Evolutionary conservation across 768 basidiomycete species (phyloP).

Genomic region (Leccinum fibrillosum): DNA sequence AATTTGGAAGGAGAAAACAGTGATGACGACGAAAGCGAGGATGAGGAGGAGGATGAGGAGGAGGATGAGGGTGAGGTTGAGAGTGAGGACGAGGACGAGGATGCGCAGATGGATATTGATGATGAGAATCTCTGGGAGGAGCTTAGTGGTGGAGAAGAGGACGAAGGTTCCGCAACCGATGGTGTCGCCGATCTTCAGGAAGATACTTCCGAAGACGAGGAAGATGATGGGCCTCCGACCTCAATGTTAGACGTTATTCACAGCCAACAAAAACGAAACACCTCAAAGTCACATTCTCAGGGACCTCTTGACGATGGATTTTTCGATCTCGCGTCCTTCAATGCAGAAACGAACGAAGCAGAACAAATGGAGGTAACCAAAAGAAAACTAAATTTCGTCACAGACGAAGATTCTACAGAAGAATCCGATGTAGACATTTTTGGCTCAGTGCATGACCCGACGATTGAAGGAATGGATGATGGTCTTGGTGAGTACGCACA

Average conservation of each 20-base stretch:
- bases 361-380: slow-evolving; percentile 62
- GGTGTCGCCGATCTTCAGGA: slow-evolving; percentile 35
- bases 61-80: slow-evolving; percentile 18
- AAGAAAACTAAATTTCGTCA: slow-evolving; percentile 56
- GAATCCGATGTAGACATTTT: slow-evolving; percentile 67
- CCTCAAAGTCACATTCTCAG: slow-evolving; percentile 17
- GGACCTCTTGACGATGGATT: slow-evolving; percentile 80
- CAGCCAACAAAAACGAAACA: slow-evolving; percentile 24
- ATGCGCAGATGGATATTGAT: slow-evolving; percentile 29
- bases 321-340: slow-evolving; percentile 86
- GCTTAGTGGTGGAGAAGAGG: slow-evolving; percentile 20
- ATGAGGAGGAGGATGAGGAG: too few relatives aligned
- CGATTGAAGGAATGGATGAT: slow-evolving; percentile 42
- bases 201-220: slow-evolving; percentile 38
- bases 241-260: slow-evolving; percentile 27
- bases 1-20: slow-evolving; percentile 16
- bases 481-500: slow-evolving; percentile 35
- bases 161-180: slow-evolving; percentile 25
- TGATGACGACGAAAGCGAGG: slow-evolving; percentile 24
- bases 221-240: slow-evolving; percentile 21
- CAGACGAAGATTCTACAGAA: slow-evolving; percentile 48
- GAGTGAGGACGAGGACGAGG: slow-evolving; percentile 28
- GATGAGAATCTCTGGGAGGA: slow-evolving; percentile 29
- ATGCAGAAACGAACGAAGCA: slow-evolving; percentile 75
- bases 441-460: slow-evolving; percentile 47